Base-by-base conservation (phyloP, 139 green algal species). In the Chlorella sp. region DNA sequence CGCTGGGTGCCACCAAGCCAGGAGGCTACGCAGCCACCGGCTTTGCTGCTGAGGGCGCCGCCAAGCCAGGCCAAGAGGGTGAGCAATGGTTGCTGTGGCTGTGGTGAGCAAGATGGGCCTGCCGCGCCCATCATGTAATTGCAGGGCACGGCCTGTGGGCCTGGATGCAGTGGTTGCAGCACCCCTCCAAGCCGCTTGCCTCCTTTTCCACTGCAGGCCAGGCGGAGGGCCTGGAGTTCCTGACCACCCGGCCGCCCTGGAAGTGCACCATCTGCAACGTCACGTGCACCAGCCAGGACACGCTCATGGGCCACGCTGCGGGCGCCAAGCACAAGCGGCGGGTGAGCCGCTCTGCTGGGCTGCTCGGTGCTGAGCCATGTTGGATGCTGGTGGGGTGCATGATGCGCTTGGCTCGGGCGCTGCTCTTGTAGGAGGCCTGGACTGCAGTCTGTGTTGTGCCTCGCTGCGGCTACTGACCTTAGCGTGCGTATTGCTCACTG, bases 251-350 rank as follows among this genome's bases (percentile, higher is more conserved):
- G 17, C 85, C 94, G 8, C 96, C 96, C 0, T 98, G 95, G 95
- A 92, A 85, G 58, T 98, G 95, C 87, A 90, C 82, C 22, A 81
- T 95, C 4, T 99, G 96, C 91, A 95, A 96, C 68, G 95, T 99
- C 34, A 94, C 62, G 36, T 97, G 93, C 90, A 99, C 96, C 1
- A 97, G 93, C 83, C 60, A 90, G 44, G 94, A 98, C 41, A 98
- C 95, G 7, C 89, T 99, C 44, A 62, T 94, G 41, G 88, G 84
- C 8, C 96, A 99, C 84, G 95, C 96, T 0, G 48, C 85, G 8
- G 96, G 96, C 1, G 89, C 89, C 20, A 98, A 98, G 85, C 96
- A 99, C 92, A 90, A 91, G 77, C 83, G 91, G 0, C 91, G 93
- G 80, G 92, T 82, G 51, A 86, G 74, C 8, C 11, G 8, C 46